phyloP scores from a whole-genome alignment of 306 rosid species.

The Medicago lupulina region DNA sequence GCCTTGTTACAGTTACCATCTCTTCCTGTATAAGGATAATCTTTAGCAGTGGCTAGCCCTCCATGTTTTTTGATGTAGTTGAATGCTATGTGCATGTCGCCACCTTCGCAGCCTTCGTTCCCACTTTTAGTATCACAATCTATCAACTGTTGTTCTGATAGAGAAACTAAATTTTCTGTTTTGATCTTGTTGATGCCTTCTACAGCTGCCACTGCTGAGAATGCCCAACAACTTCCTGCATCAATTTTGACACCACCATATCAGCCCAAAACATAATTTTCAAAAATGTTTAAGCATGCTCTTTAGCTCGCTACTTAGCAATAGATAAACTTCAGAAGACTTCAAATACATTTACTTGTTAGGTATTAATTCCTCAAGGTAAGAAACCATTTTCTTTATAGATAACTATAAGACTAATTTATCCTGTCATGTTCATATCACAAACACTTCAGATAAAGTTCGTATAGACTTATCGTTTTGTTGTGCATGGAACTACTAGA shows the following conservation, averaged over 20 bases:
- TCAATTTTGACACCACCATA: slow-evolving; percentile 31
- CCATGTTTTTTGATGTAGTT: slow-evolving; percentile 50
- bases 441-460: neutral
- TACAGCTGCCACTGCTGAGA: slow-evolving; percentile 80
- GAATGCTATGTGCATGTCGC: slow-evolving; percentile 71
- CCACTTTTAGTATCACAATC: slow-evolving; percentile 62
- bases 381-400: neutral
- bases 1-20: slow-evolving; percentile 47
- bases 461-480: neutral
- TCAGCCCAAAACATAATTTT: slow-evolving; percentile 19
- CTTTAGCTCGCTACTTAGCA: slow-evolving; percentile 18
- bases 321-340: slow-evolving; percentile 3
- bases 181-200: slow-evolving; percentile 77
- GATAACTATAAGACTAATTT: neutral
- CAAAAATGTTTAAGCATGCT: neutral
- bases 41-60: slow-evolving; percentile 55
- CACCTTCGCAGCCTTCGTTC: slow-evolving; percentile 71
- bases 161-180: slow-evolving; percentile 61
- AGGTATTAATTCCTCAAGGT: neutral
- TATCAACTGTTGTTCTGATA: slow-evolving; percentile 76
- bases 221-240: slow-evolving; percentile 90
- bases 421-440: neutral
- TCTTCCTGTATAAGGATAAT: slow-evolving; percentile 62
- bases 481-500: neutral
- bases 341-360: neutral